phyloP scores from a whole-genome alignment of 176 grass and related monocot species.

The Elaeis guineensis region DNA sequence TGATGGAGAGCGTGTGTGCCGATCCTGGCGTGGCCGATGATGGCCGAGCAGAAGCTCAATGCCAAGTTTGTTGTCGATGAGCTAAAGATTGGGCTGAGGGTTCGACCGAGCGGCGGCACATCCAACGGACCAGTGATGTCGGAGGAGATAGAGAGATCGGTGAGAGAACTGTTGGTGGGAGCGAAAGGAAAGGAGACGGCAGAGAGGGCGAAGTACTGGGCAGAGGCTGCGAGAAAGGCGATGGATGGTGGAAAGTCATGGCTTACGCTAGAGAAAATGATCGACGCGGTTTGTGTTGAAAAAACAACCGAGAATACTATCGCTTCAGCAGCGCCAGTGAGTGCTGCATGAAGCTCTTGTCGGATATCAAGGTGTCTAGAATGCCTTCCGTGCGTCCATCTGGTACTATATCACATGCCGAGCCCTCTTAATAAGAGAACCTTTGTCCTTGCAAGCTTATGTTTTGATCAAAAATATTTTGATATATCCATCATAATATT shows the following conservation, averaged over 20 bases:
- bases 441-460: too few relatives aligned
- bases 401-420: too few relatives aligned
- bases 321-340: too few relatives aligned
- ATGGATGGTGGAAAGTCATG: slow-evolving; percentile 33
- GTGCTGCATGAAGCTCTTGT: too few relatives aligned
- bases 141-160: slow-evolving; percentile 11
- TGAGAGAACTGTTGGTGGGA: slow-evolving; percentile 26
- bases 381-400: too few relatives aligned
- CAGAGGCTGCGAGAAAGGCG: not conserved
- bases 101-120: slow-evolving; percentile 23
- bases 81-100: slow-evolving; percentile 24
- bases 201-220: slow-evolving; percentile 4
- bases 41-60: slow-evolving; percentile 41
- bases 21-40: slow-evolving; percentile 49
- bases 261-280: slow-evolving; percentile 20
- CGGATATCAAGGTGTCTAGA: too few relatives aligned
- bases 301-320: too few relatives aligned
- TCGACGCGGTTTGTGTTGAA: not conserved
- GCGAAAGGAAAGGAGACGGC: slow-evolving; percentile 13
- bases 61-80: slow-evolving; percentile 37
- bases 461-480: too few relatives aligned
- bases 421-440: too few relatives aligned
- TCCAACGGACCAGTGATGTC: slow-evolving; percentile 9
- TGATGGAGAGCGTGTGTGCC: slow-evolving; percentile 48
- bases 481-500: too few relatives aligned